phyloP scores from a whole-genome alignment of 2,329 filamentous ascomycete species.

The Pyricularia sp. region DNA sequence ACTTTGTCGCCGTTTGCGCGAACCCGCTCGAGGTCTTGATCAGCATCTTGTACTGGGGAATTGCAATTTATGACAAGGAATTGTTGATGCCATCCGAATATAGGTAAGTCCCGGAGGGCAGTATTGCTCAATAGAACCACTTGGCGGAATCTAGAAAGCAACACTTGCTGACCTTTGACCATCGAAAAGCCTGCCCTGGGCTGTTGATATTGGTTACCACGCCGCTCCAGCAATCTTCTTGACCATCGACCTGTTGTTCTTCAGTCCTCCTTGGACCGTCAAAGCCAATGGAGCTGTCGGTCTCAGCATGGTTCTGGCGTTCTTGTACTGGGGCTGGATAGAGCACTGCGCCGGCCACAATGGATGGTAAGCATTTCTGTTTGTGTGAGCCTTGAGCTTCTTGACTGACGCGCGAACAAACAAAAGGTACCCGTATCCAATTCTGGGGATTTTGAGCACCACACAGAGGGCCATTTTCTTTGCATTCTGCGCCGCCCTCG shows the following conservation, averaged over 20 bases:
- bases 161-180: neutral
- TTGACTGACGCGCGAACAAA: neutral
- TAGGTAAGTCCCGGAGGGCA: conserved; percentile 7
- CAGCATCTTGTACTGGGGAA: conserved; percentile 63
- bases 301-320: conserved; percentile 49
- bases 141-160: neutral
- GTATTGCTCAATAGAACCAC: neutral
- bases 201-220: conserved; percentile 54
- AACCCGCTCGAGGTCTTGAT: conserved; percentile 65
- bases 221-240: conserved; percentile 57
- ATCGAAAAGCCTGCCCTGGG: conserved; percentile 32
- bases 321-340: conserved; percentile 69
- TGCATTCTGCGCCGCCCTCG: conserved; percentile 55
- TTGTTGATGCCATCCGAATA: conserved; percentile 46
- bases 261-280: conserved; percentile 66
- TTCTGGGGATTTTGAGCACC: conserved; percentile 62
- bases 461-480: conserved; percentile 62
- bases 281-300: conserved; percentile 47
- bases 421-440: conserved; percentile 74
- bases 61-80: conserved; percentile 45
- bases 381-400: neutral
- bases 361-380: conserved; percentile 40
- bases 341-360: conserved; percentile 67
- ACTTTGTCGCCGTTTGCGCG: conserved; percentile 53
- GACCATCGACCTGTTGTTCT: conserved; percentile 53